A percentile compares a stretch with the other conserved stretches of the same genome.
These are phyloP conservation scores for Botryotinia globosa DNA, from an alignment of 2,329 filamentous ascomycete genomes.

Conservation along the genomic window DNA sequence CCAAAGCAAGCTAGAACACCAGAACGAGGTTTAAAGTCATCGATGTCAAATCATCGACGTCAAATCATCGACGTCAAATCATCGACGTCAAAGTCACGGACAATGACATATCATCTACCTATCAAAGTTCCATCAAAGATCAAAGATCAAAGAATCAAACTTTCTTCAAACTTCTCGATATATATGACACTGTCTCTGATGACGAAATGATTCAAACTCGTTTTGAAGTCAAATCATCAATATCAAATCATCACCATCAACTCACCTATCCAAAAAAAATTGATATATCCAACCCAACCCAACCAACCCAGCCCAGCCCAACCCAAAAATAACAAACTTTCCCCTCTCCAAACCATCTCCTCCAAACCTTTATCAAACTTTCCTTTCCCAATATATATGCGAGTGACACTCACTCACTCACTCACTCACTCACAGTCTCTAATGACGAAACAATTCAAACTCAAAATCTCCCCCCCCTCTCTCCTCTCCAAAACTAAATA, in stretches of 20 bases:
- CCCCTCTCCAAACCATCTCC: no score
- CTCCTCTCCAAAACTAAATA: no score
- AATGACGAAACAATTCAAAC: neutral
- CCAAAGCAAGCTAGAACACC: neutral
- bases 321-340: neutral
- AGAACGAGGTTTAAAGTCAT: neutral
- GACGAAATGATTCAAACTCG: neutral
- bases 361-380: neutral
- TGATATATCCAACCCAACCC: neutral
- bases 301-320: neutral
- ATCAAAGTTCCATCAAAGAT: neutral
- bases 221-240: neutral
- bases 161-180: neutral
- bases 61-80: neutral
- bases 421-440: neutral
- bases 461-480: neutral
- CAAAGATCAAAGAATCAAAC: neutral
- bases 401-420: neutral
- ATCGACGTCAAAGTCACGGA: neutral
- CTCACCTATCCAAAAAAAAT: neutral
- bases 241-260: neutral
- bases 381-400: neutral
- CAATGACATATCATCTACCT: neutral
- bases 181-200: neutral
- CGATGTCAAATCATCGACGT: neutral